Evolutionary conservation across 306 rosid genomes (phyloP).

Genomic region (Cucurbita moschata): DNA sequence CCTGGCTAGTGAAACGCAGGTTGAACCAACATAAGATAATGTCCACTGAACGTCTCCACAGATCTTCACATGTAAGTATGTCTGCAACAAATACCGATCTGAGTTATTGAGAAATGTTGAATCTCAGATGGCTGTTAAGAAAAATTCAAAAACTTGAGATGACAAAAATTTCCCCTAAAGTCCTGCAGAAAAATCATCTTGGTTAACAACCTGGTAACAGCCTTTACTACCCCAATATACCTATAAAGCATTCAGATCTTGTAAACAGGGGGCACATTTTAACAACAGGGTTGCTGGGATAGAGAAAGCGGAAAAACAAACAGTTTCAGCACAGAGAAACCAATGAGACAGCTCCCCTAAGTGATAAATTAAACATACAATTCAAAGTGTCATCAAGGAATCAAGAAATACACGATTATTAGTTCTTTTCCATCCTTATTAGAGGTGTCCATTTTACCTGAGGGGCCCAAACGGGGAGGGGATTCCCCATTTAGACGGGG

Average conservation of each 20-base stretch:
- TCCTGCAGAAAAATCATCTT: background rate
- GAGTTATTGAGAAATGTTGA: background rate
- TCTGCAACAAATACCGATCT: background rate
- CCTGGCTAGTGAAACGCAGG: background rate
- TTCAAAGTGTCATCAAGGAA: background rate
- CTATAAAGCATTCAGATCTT: background rate
- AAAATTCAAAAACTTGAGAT: background rate
- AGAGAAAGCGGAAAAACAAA: background rate
- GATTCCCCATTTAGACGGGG: too few relatives aligned
- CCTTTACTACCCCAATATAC: background rate
- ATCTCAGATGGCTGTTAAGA: background rate
- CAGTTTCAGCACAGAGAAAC: background rate
- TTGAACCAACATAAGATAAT: constrained; percentile 6
- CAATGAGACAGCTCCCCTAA: background rate
- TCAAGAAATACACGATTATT: background rate
- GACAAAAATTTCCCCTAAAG: background rate
- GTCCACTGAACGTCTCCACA: background rate
- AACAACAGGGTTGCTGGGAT: background rate
- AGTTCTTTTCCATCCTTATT: background rate
- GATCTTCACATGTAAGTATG: background rate
- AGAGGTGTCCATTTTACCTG: too few relatives aligned
- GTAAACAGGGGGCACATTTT: background rate
- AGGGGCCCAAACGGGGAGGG: too few relatives aligned
- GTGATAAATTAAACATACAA: background rate
- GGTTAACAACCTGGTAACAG: background rate